Evolutionary conservation across 1,284 basidiomycete species (phyloP), one percentile per base, ranked within the genome.

Genomic region (Megacollybia platyphylla): DNA sequence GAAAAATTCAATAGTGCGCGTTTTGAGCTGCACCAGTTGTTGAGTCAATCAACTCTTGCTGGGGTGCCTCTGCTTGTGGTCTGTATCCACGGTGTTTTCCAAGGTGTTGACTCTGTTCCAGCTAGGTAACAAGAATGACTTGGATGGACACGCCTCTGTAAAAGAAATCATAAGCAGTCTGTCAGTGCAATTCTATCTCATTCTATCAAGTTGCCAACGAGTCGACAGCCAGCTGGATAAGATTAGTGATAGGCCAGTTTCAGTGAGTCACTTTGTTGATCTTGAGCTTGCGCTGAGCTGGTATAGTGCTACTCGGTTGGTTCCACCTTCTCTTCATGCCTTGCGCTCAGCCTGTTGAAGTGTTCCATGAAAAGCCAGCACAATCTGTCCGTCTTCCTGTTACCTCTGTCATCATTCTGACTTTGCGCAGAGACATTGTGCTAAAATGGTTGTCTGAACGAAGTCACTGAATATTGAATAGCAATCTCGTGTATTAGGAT

Each of bases 71-170:
- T 97, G 31, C 74, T 97, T 10, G 91, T 97, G 44, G 84, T 87
- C 49, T 44, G 76, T 64, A 30, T 31, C 27, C 29, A 31, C 32
- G 17, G 47, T 37, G 35, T 15, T 28, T 24, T 11, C 17, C 7
- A 7, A 7, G 26, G 4, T 13, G 20, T n/a, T 44, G 41, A 26
- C 4, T 8, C 34, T 44, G 30, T 39, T 40, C 36, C 48, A 87
- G 76, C 70, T 97, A 18, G 94, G 91, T 1, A 97, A 97, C 63
- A 98, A 98, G 70, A 96, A 91, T 55, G 94, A 97, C 56, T 53
- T 97, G 1, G 73, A 81, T 2, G 77, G 70, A 8, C 87, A 91
- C 46, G 79, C 85, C 1, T 63, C 77, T 8, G 87, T 93, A 1
- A 87, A 92, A 52, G 88, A 96, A 47, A 67, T 97, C 40, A 93